Evolutionary conservation across 2,329 filamentous ascomycete species (phyloP).

Genomic region (Corinectria fuckeliana): DNA sequence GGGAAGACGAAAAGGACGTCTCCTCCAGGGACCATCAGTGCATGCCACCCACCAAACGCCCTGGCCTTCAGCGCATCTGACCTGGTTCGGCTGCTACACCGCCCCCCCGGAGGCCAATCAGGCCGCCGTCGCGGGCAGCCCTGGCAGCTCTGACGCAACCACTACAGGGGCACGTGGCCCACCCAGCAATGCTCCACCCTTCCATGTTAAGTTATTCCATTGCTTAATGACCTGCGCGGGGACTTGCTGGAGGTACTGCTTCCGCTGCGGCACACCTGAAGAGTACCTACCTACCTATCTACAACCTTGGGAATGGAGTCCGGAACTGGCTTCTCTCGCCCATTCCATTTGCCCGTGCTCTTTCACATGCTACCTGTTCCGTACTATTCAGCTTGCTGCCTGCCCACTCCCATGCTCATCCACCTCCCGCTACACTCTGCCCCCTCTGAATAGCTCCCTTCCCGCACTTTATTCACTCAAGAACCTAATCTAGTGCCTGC

Average conservation of each 20-base stretch:
- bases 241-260: neutral
- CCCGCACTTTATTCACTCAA: neutral
- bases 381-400: neutral
- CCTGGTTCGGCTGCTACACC: conserved; percentile 6
- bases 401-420: neutral
- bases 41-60: neutral
- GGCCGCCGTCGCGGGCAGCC: neutral
- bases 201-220: no score
- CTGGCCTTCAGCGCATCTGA: conserved; percentile 1
- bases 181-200: neutral
- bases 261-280: neutral
- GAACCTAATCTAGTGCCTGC: neutral
- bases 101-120: neutral
- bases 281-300: neutral
- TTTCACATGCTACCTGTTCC: neutral
- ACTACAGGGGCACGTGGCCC: conserved; percentile 11
- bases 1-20: neutral
- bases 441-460: neutral
- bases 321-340: neutral
- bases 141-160: conserved; percentile 1
- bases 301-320: neutral
- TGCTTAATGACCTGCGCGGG: no score
- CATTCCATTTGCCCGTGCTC: neutral
- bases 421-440: neutral
- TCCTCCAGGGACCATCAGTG: neutral